phyloP scores from a whole-genome alignment of 768 basidiomycete species.

The Boletus sp. region DNA sequence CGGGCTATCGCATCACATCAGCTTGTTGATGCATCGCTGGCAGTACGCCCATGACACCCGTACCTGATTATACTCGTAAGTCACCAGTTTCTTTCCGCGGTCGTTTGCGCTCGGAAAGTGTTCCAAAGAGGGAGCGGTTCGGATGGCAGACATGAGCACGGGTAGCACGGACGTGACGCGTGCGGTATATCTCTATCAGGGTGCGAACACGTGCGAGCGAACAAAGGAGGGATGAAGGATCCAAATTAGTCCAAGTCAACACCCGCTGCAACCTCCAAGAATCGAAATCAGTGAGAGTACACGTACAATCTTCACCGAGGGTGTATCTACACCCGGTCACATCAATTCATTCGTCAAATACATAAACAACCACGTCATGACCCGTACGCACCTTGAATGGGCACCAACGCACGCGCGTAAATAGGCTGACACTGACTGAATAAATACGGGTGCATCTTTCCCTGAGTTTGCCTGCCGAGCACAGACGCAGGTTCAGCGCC shows the following conservation, averaged over 20 bases:
- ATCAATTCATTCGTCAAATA: too few relatives aligned
- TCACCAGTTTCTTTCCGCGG: constrained; percentile 68
- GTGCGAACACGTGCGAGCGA: background rate
- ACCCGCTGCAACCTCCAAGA: background rate
- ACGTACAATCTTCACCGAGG: constrained; percentile 80
- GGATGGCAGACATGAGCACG: constrained; percentile 81
- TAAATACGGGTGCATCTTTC: constrained; percentile 82
- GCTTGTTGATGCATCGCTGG: background rate
- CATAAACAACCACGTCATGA: background rate
- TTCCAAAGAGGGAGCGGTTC: constrained; percentile 67
- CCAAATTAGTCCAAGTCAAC: too few relatives aligned
- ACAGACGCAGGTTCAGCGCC: background rate
- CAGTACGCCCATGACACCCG: constrained; percentile 10
- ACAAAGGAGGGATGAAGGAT: too few relatives aligned
- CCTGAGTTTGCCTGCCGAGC: constrained; percentile 21
- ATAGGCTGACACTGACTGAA: constrained; percentile 96
- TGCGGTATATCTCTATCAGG: constrained; percentile 68
- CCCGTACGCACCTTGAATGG: constrained; percentile 61
- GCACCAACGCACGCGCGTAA: constrained; percentile 76
- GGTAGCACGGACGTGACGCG: constrained; percentile 72
- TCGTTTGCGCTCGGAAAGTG: constrained; percentile 68
- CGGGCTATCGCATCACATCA: constrained; percentile 40
- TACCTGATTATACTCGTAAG: constrained; percentile 77
- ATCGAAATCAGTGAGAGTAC: background rate
- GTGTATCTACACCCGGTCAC: constrained; percentile 55